Evolutionary conservation across 208 protist genomes (phyloP).

Genomic region (Tritrichomonas musculus): DNA sequence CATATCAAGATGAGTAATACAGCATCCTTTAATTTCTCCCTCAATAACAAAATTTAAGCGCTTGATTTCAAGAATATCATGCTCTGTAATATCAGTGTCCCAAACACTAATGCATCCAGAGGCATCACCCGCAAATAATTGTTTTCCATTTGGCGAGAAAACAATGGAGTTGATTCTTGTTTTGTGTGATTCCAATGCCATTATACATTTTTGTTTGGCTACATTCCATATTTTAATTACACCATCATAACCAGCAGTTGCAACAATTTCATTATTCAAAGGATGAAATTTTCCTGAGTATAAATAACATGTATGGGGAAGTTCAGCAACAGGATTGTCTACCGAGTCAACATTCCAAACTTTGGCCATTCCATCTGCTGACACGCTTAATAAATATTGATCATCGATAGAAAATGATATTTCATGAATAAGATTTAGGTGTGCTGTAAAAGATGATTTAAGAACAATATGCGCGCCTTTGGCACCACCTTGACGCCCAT

Average conservation of each 20-base stretch:
- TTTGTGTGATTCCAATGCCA: background rate
- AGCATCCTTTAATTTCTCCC: background rate
- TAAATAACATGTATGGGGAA: background rate
- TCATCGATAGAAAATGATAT: background rate
- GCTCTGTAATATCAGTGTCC: background rate
- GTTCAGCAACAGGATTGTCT: background rate
- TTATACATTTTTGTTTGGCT: background rate
- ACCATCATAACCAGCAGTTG: conserved; percentile 6
- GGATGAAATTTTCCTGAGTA: conserved; percentile 29
- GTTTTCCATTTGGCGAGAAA: background rate
- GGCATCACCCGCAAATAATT: background rate
- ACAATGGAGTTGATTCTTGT: background rate
- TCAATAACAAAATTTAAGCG: background rate
- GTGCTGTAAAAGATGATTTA: background rate
- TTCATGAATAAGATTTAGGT: background rate
- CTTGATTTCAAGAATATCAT: background rate
- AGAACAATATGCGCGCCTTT: background rate
- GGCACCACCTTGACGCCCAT: background rate
- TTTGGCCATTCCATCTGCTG: background rate
- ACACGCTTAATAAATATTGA: background rate
- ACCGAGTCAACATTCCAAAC: background rate
- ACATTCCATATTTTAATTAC: background rate
- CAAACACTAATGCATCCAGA: background rate
- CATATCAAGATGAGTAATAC: background rate
- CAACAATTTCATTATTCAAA: background rate